phyloP scores from a whole-genome alignment of 2,329 filamentous ascomycete genomes.

The Fusarium dlaminii region DNA sequence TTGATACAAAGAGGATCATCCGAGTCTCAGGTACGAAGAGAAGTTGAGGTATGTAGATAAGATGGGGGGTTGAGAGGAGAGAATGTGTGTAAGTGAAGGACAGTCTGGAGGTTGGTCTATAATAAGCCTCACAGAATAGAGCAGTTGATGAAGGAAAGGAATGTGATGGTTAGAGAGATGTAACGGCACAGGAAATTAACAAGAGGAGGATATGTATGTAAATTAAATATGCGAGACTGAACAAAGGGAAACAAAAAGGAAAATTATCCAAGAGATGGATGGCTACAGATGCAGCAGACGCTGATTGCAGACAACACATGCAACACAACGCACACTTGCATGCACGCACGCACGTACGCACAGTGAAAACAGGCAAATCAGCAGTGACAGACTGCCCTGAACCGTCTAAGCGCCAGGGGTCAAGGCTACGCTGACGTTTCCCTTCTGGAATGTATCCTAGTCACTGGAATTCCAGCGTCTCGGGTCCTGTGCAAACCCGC shows the following conservation, averaged over 20 bases:
- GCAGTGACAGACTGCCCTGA: neutral
- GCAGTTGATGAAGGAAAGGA: constrained; percentile 4
- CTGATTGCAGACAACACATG: neutral
- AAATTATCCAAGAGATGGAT: neutral
- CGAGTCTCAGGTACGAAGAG: neutral
- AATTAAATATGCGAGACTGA: constrained; percentile 14
- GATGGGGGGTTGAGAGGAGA: constrained; percentile 5
- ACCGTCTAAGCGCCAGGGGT: neutral
- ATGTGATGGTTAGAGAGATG: constrained; percentile 1
- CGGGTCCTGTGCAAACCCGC: neutral
- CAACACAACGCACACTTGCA: neutral
- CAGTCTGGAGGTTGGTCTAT: neutral
- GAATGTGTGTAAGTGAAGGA: neutral
- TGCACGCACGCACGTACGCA: neutral
- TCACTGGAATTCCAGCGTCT: constrained; percentile 31
- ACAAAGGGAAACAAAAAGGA: neutral
- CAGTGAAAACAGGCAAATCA: constrained; percentile 3
- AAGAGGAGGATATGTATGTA: neutral
- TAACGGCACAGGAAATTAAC: neutral
- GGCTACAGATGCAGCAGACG: neutral
- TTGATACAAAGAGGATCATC: constrained; percentile 23
- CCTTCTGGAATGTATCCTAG: constrained; percentile 31
- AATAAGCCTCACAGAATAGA: neutral
- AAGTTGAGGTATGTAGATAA: constrained; percentile 3
- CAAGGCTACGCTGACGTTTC: neutral